Evolutionary conservation across 2,329 filamentous ascomycete genomes (phyloP).

Genomic region (Albifimbria verrucaria): DNA sequence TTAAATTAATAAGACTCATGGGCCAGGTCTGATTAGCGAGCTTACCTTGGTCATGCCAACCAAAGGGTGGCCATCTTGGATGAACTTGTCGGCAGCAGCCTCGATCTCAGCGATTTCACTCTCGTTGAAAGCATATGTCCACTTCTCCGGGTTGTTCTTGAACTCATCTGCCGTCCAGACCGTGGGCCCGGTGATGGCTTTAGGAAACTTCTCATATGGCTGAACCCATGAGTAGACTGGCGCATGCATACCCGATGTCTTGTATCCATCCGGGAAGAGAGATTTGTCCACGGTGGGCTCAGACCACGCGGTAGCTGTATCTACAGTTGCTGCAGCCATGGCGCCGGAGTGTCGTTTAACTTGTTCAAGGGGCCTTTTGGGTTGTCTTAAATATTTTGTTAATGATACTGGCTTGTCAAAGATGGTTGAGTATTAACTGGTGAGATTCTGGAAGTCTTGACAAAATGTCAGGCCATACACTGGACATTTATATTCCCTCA

Average conservation of each 20-base stretch:
- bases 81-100: slow-evolving; percentile 64
- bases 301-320: neutral
- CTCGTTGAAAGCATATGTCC: slow-evolving; percentile 67
- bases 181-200: slow-evolving; percentile 66
- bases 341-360: neutral
- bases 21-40: slow-evolving; percentile 6
- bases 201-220: slow-evolving; percentile 68
- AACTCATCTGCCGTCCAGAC: slow-evolving; percentile 70
- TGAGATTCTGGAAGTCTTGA: too few relatives aligned
- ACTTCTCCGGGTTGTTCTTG: slow-evolving; percentile 59
- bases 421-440: too few relatives aligned
- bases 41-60: slow-evolving; percentile 55
- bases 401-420: too few relatives aligned
- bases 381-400: too few relatives aligned
- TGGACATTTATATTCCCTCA: neutral
- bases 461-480: neutral
- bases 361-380: neutral
- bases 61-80: slow-evolving; percentile 60
- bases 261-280: slow-evolving; percentile 46
- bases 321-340: neutral
- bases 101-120: slow-evolving; percentile 66
- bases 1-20: neutral
- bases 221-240: slow-evolving; percentile 64
- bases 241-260: slow-evolving; percentile 65
- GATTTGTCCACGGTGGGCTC: neutral